Evolutionary conservation across 345 rosid species (phyloP).

Genomic region (Tarenaya hassleriana): DNA sequence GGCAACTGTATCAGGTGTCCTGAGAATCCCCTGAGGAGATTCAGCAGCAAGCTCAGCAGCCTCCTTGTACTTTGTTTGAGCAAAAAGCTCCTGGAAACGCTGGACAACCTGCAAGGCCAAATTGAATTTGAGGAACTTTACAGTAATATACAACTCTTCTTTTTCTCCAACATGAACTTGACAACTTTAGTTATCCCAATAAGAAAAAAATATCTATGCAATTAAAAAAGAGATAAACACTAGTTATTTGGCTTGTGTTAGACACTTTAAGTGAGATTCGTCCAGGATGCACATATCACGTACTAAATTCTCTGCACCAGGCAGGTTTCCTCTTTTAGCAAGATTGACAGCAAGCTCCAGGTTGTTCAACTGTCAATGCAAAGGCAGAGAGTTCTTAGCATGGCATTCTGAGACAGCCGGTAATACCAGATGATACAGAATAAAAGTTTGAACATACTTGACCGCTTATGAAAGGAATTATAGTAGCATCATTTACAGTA

Average conservation of each 20-base stretch:
- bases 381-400: constrained; percentile 18
- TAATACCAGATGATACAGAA: constrained; percentile 4
- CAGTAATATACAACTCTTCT: background rate
- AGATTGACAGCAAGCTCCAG: constrained; percentile 98
- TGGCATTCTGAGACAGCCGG: constrained; percentile 1
- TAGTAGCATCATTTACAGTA: constrained; percentile 86
- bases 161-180: constrained; percentile 3
- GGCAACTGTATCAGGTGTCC: constrained; percentile 97
- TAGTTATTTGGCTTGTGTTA: background rate
- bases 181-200: constrained; percentile 9
- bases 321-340: constrained; percentile 99
- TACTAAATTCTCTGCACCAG: constrained; percentile 99
- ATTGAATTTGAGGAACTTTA: constrained; percentile 15
- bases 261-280: background rate
- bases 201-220: constrained; percentile 16
- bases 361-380: constrained; percentile 72
- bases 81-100: constrained; percentile 96
- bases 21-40: constrained; percentile 94
- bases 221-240: no score
- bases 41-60: constrained; percentile 99
- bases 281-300: constrained; percentile 22
- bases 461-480: constrained; percentile 95
- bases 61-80: constrained; percentile 98
- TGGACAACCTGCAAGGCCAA: constrained; percentile 79
- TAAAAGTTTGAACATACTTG: constrained; percentile 54